Percentiles rank a stretch among this genome's conserved stretches.
These are phyloP conservation scores for Diaporthe caulivora DNA, from an alignment of 2,329 filamentous ascomycete species.

Conservation along the genomic window DNA sequence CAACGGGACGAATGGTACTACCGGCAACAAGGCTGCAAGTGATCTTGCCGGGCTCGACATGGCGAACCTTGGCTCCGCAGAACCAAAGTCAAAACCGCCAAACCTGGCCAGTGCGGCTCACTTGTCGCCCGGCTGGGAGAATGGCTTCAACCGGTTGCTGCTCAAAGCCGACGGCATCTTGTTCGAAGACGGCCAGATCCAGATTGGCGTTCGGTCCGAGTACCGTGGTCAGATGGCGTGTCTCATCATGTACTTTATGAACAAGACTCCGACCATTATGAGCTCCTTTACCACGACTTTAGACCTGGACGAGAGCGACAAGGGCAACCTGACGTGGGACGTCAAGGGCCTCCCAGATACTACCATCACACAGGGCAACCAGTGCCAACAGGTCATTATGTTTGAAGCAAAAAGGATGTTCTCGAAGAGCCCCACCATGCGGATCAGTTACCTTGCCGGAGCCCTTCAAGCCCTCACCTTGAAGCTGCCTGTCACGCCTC, in stretches of 20 bases:
- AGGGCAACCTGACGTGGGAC: conserved; percentile 81
- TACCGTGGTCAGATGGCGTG: conserved; percentile 97
- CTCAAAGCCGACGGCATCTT: conserved; percentile 86
- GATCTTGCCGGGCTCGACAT: conserved; percentile 90
- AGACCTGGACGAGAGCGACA: conserved; percentile 79
- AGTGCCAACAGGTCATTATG: conserved; percentile 94
- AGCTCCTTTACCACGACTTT: conserved; percentile 95
- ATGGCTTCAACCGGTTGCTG: conserved; percentile 86
- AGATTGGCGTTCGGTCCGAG: conserved; percentile 91
- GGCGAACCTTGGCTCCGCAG: conserved; percentile 68
- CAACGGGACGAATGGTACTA: conserved; percentile 62
- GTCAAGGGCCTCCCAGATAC: conserved; percentile 91
- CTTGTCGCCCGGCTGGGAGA: conserved; percentile 93
- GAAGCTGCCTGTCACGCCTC: conserved; percentile 87
- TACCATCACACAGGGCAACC: conserved; percentile 77
- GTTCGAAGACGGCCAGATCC: conserved; percentile 95
- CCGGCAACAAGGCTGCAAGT: conserved; percentile 63
- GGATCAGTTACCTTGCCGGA: conserved; percentile 94
- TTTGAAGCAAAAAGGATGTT: conserved; percentile 90
- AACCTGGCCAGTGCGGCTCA: conserved; percentile 95
- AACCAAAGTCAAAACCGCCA: conserved; percentile 73
- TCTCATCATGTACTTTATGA: conserved; percentile 94
- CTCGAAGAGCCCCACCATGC: conserved; percentile 86
- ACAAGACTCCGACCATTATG: conserved; percentile 88
- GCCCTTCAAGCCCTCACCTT: conserved; percentile 92